Evolutionary conservation across 768 basidiomycete species (phyloP).

Genomic region (Cystoderma amianthinum): DNA sequence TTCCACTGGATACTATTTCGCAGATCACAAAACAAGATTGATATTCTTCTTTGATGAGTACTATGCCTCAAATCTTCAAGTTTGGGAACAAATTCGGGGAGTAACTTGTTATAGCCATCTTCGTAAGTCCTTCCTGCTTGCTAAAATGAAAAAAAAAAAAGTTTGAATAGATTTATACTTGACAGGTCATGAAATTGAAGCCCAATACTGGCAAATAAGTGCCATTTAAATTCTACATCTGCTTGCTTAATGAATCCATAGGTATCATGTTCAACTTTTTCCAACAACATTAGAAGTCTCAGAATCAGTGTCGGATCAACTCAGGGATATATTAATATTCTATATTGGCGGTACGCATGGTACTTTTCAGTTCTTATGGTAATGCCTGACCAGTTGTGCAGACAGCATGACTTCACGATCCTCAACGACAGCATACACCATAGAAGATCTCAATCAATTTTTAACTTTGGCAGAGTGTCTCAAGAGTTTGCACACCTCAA

Average conservation of each 20-base stretch:
- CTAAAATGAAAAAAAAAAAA: not conserved
- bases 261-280: slow-evolving; percentile 29
- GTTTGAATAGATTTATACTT: no score
- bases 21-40: slow-evolving; percentile 30
- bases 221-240: no score
- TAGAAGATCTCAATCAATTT: slow-evolving; percentile 29
- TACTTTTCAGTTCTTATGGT: not conserved
- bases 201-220: slow-evolving; percentile 41
- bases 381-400: slow-evolving; percentile 12
- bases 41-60: slow-evolving; percentile 46
- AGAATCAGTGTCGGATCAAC: slow-evolving; percentile 18
- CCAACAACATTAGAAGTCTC: slow-evolving; percentile 20
- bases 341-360: slow-evolving; percentile 23
- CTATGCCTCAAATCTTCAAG: slow-evolving; percentile 19
- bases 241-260: no score
- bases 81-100: slow-evolving; percentile 26
- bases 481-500: slow-evolving; percentile 19
- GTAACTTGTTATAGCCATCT: slow-evolving; percentile 9
- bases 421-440: slow-evolving; percentile 29
- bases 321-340: slow-evolving; percentile 31
- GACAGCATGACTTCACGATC: slow-evolving; percentile 31
- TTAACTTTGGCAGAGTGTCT: slow-evolving; percentile 24
- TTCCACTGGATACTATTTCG: slow-evolving; percentile 41
- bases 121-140: not conserved
- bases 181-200: slow-evolving; percentile 31